Conservation (phyloP, 2,329 filamentous ascomycete species). For the Hymenoscyphus occultus region DNA sequence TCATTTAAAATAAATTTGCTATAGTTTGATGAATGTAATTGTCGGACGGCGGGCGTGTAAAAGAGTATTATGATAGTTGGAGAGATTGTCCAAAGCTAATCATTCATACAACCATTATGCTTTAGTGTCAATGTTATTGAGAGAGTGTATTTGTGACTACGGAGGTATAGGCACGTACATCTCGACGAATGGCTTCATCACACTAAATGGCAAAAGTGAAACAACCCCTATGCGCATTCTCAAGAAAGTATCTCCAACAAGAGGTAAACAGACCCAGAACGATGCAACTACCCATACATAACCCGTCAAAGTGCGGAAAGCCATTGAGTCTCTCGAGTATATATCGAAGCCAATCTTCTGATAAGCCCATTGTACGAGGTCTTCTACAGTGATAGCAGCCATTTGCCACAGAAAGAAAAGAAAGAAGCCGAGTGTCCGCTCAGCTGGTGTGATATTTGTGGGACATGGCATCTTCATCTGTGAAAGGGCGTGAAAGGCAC, state of each 20-base stretch:
- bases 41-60: too few species aligned
- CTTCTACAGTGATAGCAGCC: slow-evolving; percentile 11
- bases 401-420: slow-evolving; percentile 12
- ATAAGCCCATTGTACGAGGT: slow-evolving; percentile 8
- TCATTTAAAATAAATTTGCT: too few species aligned
- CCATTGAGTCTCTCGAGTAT: neutral
- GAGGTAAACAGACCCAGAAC: neutral
- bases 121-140: neutral
- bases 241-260: slow-evolving; percentile 4
- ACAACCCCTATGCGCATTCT: neutral
- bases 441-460: slow-evolving; percentile 2
- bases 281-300: slow-evolving; percentile 2
- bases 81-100: too few species aligned
- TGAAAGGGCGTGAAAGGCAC: slow-evolving; percentile 1
- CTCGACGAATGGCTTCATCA: neutral
- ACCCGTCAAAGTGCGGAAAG: neutral
- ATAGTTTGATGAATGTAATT: too few species aligned
- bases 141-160: too few species aligned
- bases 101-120: too few species aligned
- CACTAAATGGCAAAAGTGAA: neutral
- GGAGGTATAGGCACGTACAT: neutral
- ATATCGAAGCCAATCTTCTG: neutral
- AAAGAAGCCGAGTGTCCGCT: slow-evolving; percentile 5
- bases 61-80: too few species aligned
- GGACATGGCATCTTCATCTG: neutral